A percentile compares a stretch with the other conserved stretches of the same genome.
These are phyloP conservation scores for Allium sativum DNA, from an alignment of 106 monocot genomes.

Conservation along the genomic window DNA sequence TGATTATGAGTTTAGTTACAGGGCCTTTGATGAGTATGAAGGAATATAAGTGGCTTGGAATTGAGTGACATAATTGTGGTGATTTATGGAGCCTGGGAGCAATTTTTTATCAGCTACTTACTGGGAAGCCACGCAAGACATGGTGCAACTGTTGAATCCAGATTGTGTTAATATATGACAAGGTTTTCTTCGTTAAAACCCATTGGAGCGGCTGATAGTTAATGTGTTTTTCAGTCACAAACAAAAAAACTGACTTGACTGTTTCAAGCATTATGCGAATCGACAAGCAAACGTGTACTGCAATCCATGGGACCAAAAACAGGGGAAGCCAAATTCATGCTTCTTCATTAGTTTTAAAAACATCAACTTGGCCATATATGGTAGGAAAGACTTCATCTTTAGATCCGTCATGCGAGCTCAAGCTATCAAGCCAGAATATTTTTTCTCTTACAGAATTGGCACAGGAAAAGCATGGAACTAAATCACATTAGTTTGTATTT, in stretches of 20 bases:
- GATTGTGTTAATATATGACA: slow-evolving; percentile 27
- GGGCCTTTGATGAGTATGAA: too few species aligned
- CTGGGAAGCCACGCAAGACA: slow-evolving; percentile 22
- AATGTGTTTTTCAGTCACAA: slow-evolving; percentile 30
- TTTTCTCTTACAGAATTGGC: slow-evolving; percentile 19
- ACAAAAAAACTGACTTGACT: not conserved
- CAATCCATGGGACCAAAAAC: not conserved
- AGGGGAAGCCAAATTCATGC: slow-evolving; percentile 3
- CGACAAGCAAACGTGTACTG: not conserved
- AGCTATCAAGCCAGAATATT: slow-evolving; percentile 11
- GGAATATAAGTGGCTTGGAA: too few species aligned
- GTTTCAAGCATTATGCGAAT: slow-evolving; percentile 1
- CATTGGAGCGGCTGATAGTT: slow-evolving; percentile 28
- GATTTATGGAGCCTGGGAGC: slow-evolving; percentile 40
- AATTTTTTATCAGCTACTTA: slow-evolving; percentile 34
- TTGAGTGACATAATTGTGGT: too few species aligned
- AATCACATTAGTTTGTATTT: too few species aligned
- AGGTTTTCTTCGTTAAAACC: slow-evolving; percentile 26
- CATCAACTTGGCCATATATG: slow-evolving; percentile 4
- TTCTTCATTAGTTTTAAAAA: slow-evolving; percentile 2
- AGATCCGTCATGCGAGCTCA: slow-evolving; percentile 17
- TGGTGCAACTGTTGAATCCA: slow-evolving; percentile 5
- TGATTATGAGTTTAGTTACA: too few species aligned
- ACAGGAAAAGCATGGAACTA: slow-evolving; percentile 24
- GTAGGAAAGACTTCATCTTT: slow-evolving; percentile 6